A percentile compares a stretch with the other conserved stretches of the same genome.
These are phyloP conservation scores for Pythium insidiosum DNA, from an alignment of 352 stramenopile species.

Conservation along the genomic window DNA sequence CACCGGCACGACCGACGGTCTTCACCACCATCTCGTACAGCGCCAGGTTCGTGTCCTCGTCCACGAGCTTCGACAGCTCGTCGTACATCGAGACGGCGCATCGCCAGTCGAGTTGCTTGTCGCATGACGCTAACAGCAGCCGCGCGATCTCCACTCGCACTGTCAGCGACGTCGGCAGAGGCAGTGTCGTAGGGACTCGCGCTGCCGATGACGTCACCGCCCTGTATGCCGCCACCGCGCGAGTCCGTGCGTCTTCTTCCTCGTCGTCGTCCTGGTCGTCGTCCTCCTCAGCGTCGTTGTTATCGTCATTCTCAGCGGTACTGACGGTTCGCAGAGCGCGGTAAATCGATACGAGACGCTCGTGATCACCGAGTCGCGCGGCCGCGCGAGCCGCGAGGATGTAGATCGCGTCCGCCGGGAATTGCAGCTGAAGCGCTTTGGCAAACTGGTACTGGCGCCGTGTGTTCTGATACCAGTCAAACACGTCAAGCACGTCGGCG, in stretches of 20 bases:
- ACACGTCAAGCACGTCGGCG: conserved; percentile 40
- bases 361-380: conserved; percentile 35
- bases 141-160: conserved; percentile 45
- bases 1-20: conserved; percentile 73
- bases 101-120: conserved; percentile 62
- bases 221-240: no score
- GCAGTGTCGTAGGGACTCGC: no score
- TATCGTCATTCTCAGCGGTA: no score
- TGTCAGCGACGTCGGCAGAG: conserved; percentile 41
- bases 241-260: no score
- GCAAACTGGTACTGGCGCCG: conserved; percentile 30
- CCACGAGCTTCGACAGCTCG: conserved; percentile 44
- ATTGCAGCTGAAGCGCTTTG: conserved; percentile 53
- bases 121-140: conserved; percentile 50
- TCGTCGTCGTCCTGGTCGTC: no score
- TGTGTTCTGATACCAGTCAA: conserved; percentile 49
- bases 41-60: conserved; percentile 53
- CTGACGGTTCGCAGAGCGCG: conserved; percentile 23
- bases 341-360: conserved; percentile 56
- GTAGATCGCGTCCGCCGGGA: conserved; percentile 54
- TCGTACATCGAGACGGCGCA: conserved; percentile 70
- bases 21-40: conserved; percentile 80
- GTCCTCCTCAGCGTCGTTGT: no score
- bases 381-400: conserved; percentile 52
- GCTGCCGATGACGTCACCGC: no score